Percentiles rank a stretch among this genome's conserved stretches.
phyloP scores from a whole-genome alignment of 1,139 yeast species.

The Kodamaea derodonti region DNA sequence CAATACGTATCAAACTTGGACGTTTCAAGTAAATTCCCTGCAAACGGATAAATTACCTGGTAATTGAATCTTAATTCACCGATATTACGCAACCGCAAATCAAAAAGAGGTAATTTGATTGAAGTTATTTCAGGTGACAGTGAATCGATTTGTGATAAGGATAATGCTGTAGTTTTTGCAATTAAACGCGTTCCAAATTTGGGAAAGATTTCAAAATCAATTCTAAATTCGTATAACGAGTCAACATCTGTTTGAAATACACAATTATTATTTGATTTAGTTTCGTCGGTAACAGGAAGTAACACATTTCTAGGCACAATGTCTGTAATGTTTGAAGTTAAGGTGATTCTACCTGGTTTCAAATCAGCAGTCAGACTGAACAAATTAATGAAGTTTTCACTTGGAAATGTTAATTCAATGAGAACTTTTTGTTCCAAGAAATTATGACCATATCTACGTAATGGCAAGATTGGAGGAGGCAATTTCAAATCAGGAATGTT shows the following conservation, averaged over 20 bases:
- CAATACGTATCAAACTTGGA: slow-evolving; percentile 94
- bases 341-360: slow-evolving; percentile 60
- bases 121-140: slow-evolving; percentile 46
- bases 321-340: slow-evolving; percentile 66
- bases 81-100: slow-evolving; percentile 72
- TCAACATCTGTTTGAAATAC: slow-evolving; percentile 85
- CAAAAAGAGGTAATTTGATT: slow-evolving; percentile 72
- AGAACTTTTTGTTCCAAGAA: slow-evolving; percentile 86
- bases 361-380: slow-evolving; percentile 44
- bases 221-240: slow-evolving; percentile 58
- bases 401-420: slow-evolving; percentile 68
- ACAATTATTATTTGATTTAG: slow-evolving; percentile 49
- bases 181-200: slow-evolving; percentile 90
- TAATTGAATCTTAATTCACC: slow-evolving; percentile 78
- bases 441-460: slow-evolving; percentile 92
- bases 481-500: slow-evolving; percentile 84
- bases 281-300: slow-evolving; percentile 72
- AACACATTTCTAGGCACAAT: slow-evolving; percentile 83
- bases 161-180: slow-evolving; percentile 81
- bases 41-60: slow-evolving; percentile 86
- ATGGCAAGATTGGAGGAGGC: slow-evolving; percentile 95
- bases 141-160: slow-evolving; percentile 45
- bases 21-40: slow-evolving; percentile 81
- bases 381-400: slow-evolving; percentile 53
- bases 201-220: slow-evolving; percentile 91